phyloP scores from a whole-genome alignment of 306 rosid genomes.

The Sindora glabra region DNA sequence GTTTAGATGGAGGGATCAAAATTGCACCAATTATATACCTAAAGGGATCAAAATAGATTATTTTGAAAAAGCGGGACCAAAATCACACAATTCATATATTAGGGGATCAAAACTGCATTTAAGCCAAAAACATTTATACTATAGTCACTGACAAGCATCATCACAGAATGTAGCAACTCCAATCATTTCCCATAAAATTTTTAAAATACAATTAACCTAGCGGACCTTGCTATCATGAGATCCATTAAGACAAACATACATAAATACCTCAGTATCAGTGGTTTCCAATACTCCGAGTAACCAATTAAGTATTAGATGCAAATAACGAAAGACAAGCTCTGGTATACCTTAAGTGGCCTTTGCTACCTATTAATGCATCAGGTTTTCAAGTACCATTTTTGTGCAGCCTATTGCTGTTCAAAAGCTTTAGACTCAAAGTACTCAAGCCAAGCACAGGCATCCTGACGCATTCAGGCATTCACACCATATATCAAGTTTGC shows the following conservation, averaged over 20 bases:
- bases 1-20: too few species aligned
- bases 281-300: slow-evolving; percentile 4
- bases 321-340: slow-evolving; percentile 5
- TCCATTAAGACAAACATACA: neutral
- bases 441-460: slow-evolving; percentile 99
- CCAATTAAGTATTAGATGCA: neutral
- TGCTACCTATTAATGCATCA: slow-evolving; percentile 95
- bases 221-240: neutral
- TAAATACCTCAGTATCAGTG: neutral
- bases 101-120: too few species aligned
- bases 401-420: slow-evolving; percentile 98
- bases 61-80: too few species aligned
- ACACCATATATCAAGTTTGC: slow-evolving; percentile 2
- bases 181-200: neutral
- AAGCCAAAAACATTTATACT: neutral
- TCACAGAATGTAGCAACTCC: slow-evolving; percentile 4
- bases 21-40: too few species aligned
- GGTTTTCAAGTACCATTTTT: slow-evolving; percentile 94
- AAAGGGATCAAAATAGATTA: too few species aligned
- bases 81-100: too few species aligned
- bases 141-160: neutral
- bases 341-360: slow-evolving; percentile 90
- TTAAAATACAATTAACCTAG: too few species aligned
- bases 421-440: slow-evolving; percentile 98
- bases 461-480: slow-evolving; percentile 52